Percentiles rank a stretch among this genome's conserved stretches.
Evolutionary conservation across 441 rosid species (phyloP).

Genomic region (Populus hybrid): DNA sequence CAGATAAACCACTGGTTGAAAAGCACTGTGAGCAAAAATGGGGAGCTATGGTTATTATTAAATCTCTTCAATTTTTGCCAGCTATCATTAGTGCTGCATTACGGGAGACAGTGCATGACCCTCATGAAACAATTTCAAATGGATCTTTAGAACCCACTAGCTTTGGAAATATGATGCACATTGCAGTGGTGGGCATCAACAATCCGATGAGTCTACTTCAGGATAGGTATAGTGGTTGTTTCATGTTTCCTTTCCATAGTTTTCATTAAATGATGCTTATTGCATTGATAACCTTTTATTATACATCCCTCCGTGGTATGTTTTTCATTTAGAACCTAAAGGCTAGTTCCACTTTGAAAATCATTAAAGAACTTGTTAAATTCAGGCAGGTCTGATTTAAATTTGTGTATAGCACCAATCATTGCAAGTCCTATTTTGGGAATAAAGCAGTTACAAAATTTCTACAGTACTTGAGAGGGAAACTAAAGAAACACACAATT

Average conservation of each 20-base stretch:
- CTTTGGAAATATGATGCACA: slow-evolving; percentile 96
- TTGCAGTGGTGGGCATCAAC: slow-evolving; percentile 92
- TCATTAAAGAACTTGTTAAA: neutral
- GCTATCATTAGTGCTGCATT: slow-evolving; percentile 71
- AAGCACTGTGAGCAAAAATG: slow-evolving; percentile 79
- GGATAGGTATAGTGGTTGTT: slow-evolving; percentile 66
- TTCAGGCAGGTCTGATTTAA: neutral
- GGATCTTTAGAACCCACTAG: slow-evolving; percentile 40
- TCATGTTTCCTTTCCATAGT: neutral
- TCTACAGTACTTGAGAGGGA: neutral
- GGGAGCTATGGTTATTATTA: slow-evolving; percentile 99
- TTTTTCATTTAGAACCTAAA: neutral
- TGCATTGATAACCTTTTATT: neutral
- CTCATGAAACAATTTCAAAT: slow-evolving; percentile 39
- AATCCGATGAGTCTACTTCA: slow-evolving; percentile 98
- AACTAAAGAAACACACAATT: neutral
- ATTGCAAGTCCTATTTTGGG: neutral
- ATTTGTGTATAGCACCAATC: neutral
- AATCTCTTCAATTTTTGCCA: slow-evolving; percentile 85
- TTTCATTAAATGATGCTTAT: neutral
- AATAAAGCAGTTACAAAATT: neutral
- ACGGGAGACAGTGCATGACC: slow-evolving; percentile 71
- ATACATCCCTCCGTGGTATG: neutral
- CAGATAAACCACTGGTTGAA: slow-evolving; percentile 55
- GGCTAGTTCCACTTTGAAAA: neutral